phyloP scores from a whole-genome alignment of 1,284 basidiomycete species.

The Rhizoctonia solani region DNA sequence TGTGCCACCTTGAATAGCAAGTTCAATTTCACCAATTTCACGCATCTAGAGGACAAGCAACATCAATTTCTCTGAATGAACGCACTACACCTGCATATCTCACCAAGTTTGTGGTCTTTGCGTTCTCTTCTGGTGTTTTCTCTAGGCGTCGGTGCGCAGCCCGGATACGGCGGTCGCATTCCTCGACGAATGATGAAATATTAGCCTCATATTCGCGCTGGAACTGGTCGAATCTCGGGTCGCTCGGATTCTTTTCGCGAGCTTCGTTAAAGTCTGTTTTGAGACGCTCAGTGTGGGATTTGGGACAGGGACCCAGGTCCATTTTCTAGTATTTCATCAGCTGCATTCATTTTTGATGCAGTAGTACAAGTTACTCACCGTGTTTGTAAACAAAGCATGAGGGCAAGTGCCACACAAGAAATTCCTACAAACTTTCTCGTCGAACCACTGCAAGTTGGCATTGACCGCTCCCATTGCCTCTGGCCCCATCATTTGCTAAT shows the following conservation, averaged over 20 bases:
- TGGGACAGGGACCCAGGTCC: slow-evolving; percentile 97
- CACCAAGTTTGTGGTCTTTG: slow-evolving; percentile 94
- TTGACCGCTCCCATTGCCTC: slow-evolving; percentile 96
- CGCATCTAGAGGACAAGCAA: slow-evolving; percentile 69
- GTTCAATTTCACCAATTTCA: slow-evolving; percentile 98
- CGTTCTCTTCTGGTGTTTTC: slow-evolving; percentile 99
- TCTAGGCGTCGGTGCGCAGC: slow-evolving; percentile 93
- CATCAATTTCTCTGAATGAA: background rate
- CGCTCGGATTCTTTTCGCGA: slow-evolving; percentile 69
- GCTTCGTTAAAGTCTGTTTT: slow-evolving; percentile 90
- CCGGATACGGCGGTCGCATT: slow-evolving; percentile 95
- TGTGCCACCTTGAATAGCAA: slow-evolving; percentile 97
- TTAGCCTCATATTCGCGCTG: slow-evolving; percentile 95
- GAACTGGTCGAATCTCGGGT: slow-evolving; percentile 81
- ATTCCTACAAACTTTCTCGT: slow-evolving; percentile 99
- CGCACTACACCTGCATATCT: slow-evolving; percentile 37
- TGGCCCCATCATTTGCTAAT: slow-evolving; percentile 98
- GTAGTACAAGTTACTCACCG: slow-evolving; percentile 62
- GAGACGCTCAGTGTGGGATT: slow-evolving; percentile 92
- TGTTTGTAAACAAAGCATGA: slow-evolving; percentile 97
- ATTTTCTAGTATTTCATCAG: slow-evolving; percentile 76
- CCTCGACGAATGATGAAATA: slow-evolving; percentile 95
- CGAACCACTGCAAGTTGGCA: slow-evolving; percentile 91
- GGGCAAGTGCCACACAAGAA: slow-evolving; percentile 98
- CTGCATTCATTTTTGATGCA: slow-evolving; percentile 9